A percentile compares a stretch with the other conserved stretches of the same genome.
Evolutionary conservation across 129 eudicot species (phyloP).

Genomic region (Flaveria trinervia): DNA sequence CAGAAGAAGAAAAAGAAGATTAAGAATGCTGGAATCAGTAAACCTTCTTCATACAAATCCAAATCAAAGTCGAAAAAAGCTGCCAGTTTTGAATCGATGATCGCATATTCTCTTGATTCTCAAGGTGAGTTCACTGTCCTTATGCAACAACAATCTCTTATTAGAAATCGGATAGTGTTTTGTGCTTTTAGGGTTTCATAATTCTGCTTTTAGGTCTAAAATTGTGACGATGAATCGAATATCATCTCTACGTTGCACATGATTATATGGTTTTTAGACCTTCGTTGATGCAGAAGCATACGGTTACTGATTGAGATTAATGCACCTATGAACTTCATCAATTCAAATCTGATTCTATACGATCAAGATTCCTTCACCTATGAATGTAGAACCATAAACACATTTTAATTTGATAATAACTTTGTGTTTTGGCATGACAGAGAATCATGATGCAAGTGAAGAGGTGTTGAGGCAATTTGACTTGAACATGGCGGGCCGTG

Average conservation of each 20-base stretch:
- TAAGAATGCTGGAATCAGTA: slow-evolving; percentile 31
- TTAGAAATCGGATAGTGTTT: neutral
- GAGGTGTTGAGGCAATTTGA: slow-evolving; percentile 84
- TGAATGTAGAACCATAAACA: neutral
- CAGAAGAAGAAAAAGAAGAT: no score
- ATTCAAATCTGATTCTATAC: no score
- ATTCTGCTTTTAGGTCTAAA: slow-evolving; percentile 17
- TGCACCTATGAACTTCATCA: no score
- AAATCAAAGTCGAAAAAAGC: slow-evolving; percentile 40
- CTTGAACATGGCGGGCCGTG: slow-evolving; percentile 91
- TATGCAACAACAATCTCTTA: neutral
- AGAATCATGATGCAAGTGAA: slow-evolving; percentile 61
- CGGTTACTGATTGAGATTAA: neutral
- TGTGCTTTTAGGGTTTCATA: slow-evolving; percentile 1
- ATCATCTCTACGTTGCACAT: no score
- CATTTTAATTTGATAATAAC: neutral
- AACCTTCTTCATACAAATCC: slow-evolving; percentile 28
- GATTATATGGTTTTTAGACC: no score
- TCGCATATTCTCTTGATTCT: slow-evolving; percentile 61
- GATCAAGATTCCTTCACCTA: no score
- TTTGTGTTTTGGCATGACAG: slow-evolving; percentile 31
- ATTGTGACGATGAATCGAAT: slow-evolving; percentile 6
- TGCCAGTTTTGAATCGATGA: slow-evolving; percentile 43
- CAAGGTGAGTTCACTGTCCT: slow-evolving; percentile 40
- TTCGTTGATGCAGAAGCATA: neutral